These are phyloP conservation scores for Jacaranda copaia DNA, from an alignment of 257 asterid species.

Conservation along the genomic window DNA sequence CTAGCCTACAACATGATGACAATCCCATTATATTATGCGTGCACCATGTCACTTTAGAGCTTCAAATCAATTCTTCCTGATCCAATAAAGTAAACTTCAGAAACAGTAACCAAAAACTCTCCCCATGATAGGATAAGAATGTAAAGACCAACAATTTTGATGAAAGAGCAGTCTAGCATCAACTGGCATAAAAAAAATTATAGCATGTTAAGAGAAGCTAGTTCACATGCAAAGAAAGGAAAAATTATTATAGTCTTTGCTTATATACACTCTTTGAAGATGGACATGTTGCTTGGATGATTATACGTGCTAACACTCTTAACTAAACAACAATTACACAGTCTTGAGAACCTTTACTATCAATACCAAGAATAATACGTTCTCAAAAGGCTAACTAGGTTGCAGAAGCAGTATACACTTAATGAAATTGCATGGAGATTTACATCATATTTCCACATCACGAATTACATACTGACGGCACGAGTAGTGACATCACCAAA, in stretches of 20 bases:
- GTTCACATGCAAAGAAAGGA: neutral
- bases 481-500: constrained; percentile 44
- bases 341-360: neutral
- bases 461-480: constrained; percentile 19
- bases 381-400: constrained; percentile 25
- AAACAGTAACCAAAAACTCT: neutral
- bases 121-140: neutral
- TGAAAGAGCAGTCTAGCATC: neutral
- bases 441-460: constrained; percentile 55
- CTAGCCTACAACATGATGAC: neutral
- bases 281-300: neutral
- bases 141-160: neutral
- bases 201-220: neutral
- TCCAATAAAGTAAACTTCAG: constrained; percentile 1
- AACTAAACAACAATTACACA: neutral
- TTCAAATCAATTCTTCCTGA: neutral
- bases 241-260: neutral
- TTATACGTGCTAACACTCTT: neutral
- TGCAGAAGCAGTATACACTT: constrained; percentile 41
- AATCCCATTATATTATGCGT: neutral
- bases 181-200: neutral
- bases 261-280: constrained; percentile 18
- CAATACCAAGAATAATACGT: constrained; percentile 17
- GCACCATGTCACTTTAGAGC: neutral
- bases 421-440: constrained; percentile 49